Evolutionary conservation across 805 yeast species (phyloP), one percentile per base, ranked within the genome.

Genomic region (Tetrapisispora taiwanensis): DNA sequence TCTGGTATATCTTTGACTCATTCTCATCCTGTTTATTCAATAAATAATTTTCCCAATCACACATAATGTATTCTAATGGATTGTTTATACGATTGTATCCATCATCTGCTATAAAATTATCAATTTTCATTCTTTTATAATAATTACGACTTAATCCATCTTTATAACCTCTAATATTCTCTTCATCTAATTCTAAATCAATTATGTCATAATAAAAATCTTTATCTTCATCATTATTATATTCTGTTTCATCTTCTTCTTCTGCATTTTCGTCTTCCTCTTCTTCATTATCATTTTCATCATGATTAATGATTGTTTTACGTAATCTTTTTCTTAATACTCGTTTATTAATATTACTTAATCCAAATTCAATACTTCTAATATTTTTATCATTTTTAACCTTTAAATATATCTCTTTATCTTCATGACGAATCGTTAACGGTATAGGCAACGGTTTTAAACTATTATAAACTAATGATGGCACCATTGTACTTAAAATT

Each of bases 31-130:
- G 32, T 10, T 30, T 31, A 9, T 58, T 58, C 33, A 53, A 34
- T 10, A 28, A n/a, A 7, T 42, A 36, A 3, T 50, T 46, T 41
- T 57, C 63, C 54, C 55, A 49, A 26, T 57, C 58, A 36, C 58
- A 48, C n/a, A 59, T 38, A 4, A 43, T 37, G 10, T 51, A 32
- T 37, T 59, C 63, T 5, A 52, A 37, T 3, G 52, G 53, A 33
- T 55, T 59, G 38, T 59, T 56, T 7, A 57, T 46, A 20, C 55
- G 41, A 30, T 54, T 46, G 17, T 47, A 41, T 17, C 32, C 27
- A 20, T 54, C 57, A n/a, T 49, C 54, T 8, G 32, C 44, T 5
- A 49, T 37, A 34, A 54, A 54, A 3, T n/a, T 15, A 6, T 17
- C 14, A 3, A 17, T 13, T 3, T 36, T 37, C n/a, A 22, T n/a